Evolutionary conservation across 2,329 filamentous ascomycete species (phyloP), one percentile per base, ranked within the genome.

Genomic region (Fusarium anguioides): DNA sequence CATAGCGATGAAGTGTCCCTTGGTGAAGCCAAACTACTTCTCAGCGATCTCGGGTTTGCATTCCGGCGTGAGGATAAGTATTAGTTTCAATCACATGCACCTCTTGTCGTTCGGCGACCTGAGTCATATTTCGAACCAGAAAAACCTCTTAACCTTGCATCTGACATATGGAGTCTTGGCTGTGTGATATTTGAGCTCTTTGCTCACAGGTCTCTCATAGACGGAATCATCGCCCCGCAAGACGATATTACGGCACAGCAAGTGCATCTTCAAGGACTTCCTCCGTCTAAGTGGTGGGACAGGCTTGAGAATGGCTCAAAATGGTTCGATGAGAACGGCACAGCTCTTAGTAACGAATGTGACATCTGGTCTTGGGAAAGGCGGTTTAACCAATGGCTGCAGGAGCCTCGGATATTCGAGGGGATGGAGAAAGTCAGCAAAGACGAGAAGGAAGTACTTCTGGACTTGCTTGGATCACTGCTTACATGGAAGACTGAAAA

Each of bases 91-190:
- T 79, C 76, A 23, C 70, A 72, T 31, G 74, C 75, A 12, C 77
- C 76, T 0, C 70, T 75, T 14, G 63, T 12, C 27, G 61, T 73
- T 44, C 72, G 74, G 5, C 75, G 77, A 12, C 79, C 78, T 1
- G 79, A 81, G 64, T 68, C 68, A 26, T 68, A 69, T 14, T 81
- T 81, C 52, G 75, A 79, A 29, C 72, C 75, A 26, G 59, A 55
- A 15, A 74, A 39, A 17, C 72, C 78, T 15, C 71, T 81, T 8
- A 74, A 75, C 3, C 77, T 76, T 36, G 23, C 71, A 21, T 76
- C 77, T 2, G 78, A 81, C 36, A 78, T 80, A 17, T 81, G 78
- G 79, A 78, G 75, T n/a, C 74, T 81, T 6, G 75, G 72, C 1
- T 81, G 76, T 51, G 52, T 73, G 0, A 78, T 81, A 26, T 81